Conservation (phyloP, 2,329 filamentous ascomycete species). For the Aschersonia sp. region DNA sequence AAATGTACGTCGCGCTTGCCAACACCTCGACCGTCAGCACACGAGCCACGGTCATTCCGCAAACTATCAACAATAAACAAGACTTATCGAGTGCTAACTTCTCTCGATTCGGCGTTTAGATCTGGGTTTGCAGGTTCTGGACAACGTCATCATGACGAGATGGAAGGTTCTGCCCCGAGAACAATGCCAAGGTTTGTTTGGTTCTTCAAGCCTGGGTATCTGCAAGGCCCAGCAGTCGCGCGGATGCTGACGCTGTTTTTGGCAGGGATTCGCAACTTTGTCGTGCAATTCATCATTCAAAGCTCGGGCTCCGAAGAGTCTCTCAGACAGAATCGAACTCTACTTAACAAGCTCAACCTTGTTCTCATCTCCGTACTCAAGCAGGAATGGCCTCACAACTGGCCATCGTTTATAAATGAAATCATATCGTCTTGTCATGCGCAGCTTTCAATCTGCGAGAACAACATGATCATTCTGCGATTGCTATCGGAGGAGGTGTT, state of each 20-base stretch:
- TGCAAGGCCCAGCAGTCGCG: not conserved
- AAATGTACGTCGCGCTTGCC: constrained; percentile 56
- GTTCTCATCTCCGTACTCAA: constrained; percentile 95
- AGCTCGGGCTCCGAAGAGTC: constrained; percentile 82
- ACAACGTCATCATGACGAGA: constrained; percentile 96
- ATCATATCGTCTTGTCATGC: constrained; percentile 94
- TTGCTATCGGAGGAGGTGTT: constrained; percentile 96
- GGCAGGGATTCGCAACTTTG: constrained; percentile 92
- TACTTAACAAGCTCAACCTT: constrained; percentile 96
- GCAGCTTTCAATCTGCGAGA: constrained; percentile 94
- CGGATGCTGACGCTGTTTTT: constrained; percentile 1
- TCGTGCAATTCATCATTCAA: constrained; percentile 96
- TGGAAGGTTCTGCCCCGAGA: constrained; percentile 97
- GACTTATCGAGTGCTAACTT: constrained; percentile 6
- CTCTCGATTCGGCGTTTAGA: constrained; percentile 32
- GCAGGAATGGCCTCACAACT: constrained; percentile 99
- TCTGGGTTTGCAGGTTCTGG: constrained; percentile 86
- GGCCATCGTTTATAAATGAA: constrained; percentile 99
- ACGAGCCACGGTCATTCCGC: too few relatives aligned
- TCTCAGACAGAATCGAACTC: constrained; percentile 67
- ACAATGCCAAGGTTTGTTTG: constrained; percentile 68
- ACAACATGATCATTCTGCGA: constrained; percentile 97
- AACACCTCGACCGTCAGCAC: not conserved
- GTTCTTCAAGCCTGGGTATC: not conserved
- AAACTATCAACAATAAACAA: too few relatives aligned